Conservation (phyloP, 2,329 filamentous ascomycete genomes). For the Cyanodermella asteris region DNA sequence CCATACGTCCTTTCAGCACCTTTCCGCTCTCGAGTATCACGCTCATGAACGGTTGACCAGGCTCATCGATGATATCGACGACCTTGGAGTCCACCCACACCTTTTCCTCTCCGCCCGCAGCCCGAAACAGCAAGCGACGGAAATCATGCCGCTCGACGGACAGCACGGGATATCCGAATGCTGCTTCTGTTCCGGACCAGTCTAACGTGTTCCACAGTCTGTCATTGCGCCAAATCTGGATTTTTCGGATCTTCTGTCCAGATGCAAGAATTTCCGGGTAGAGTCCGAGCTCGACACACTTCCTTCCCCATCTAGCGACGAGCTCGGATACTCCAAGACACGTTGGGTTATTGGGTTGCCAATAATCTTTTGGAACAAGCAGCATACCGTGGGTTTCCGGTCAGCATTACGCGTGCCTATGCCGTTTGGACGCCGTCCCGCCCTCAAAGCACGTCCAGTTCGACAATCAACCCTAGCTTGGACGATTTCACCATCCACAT, state of each 20-base stretch:
- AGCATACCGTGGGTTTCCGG: too few relatives aligned
- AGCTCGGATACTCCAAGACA: too few relatives aligned
- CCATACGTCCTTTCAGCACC: constrained; percentile 1
- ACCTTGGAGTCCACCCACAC: constrained; percentile 1
- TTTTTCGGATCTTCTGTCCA: constrained; percentile 1
- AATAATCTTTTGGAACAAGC: too few relatives aligned
- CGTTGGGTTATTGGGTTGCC: too few relatives aligned
- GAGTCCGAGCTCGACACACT: background rate
- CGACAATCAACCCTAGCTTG: too few relatives aligned
- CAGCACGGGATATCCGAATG: constrained; percentile 3
- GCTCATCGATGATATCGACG: constrained; percentile 1
- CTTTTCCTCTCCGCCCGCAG: constrained; percentile 1
- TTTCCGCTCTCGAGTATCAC: constrained; percentile 1
- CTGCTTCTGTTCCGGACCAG: constrained; percentile 1
- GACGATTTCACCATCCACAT: too few relatives aligned
- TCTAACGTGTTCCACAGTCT: constrained; percentile 1
- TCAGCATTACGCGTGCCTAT: too few relatives aligned
- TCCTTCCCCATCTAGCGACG: too few relatives aligned
- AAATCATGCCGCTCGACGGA: constrained; percentile 3
- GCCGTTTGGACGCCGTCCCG: too few relatives aligned
- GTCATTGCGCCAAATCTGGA: background rate
- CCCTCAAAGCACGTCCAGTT: too few relatives aligned
- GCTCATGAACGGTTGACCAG: background rate
- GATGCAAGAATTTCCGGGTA: constrained; percentile 2
- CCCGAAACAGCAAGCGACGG: constrained; percentile 2